These are phyloP conservation scores for Chaetomiaceae sp. DNA, from an alignment of 2,329 filamentous ascomycete genomes.

Conservation along the genomic window DNA sequence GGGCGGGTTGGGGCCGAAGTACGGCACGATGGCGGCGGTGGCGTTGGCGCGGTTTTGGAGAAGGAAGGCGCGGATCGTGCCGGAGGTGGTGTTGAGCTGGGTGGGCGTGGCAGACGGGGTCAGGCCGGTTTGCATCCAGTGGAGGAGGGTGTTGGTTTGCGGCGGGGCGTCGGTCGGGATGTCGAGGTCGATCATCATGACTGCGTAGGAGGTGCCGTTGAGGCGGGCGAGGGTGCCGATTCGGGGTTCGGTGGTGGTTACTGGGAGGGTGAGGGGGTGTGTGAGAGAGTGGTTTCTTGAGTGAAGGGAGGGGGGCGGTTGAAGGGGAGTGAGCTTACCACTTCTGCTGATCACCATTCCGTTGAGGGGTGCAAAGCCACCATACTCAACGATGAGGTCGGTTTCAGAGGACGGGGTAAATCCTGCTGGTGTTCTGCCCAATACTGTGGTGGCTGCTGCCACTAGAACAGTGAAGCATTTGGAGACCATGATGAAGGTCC, in stretches of 20 bases:
- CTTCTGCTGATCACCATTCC: constrained; percentile 37
- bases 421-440: constrained; percentile 39
- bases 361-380: constrained; percentile 34
- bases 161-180: constrained; percentile 41
- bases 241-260: constrained; percentile 33
- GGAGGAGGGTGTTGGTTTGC: constrained; percentile 37
- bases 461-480: constrained; percentile 32
- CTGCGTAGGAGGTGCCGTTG: constrained; percentile 39
- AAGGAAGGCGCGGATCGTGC: constrained; percentile 29
- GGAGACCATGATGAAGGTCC: constrained; percentile 31
- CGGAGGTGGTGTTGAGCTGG: constrained; percentile 29
- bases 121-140: constrained; percentile 43
- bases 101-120: constrained; percentile 23
- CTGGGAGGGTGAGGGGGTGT: constrained; percentile 23
- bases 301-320: no score
- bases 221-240: constrained; percentile 36
- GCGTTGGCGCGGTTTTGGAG: constrained; percentile 29
- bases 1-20: constrained; percentile 38
- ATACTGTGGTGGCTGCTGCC: constrained; percentile 32
- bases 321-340: constrained; percentile 34
- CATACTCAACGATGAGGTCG: constrained; percentile 39
- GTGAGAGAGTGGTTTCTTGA: constrained; percentile 6
- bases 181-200: constrained; percentile 44
- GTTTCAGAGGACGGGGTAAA: constrained; percentile 38
- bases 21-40: constrained; percentile 28